Percentiles rank a stretch among this genome's conserved stretches.
Conservation (phyloP, 1,139 yeast species). For the Suhomyces chickasaworum region DNA sequence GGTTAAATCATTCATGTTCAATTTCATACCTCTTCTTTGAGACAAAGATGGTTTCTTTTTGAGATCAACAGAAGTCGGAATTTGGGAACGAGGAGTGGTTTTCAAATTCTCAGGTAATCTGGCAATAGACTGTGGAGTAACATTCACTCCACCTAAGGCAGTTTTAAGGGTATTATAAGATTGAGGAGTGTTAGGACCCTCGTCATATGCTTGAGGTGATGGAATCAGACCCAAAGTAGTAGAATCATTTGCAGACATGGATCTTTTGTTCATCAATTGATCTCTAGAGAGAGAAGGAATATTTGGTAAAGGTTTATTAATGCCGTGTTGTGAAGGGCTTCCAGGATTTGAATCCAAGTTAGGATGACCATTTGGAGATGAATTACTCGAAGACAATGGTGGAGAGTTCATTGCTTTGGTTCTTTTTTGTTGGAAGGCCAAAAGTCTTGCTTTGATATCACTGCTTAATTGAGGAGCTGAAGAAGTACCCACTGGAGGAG, state of each 20-base stretch:
- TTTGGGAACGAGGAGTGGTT: background rate
- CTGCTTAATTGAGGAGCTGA: slow-evolving; percentile 47
- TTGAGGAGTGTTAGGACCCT: background rate
- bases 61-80: slow-evolving; percentile 19
- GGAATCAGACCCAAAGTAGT: slow-evolving; percentile 16
- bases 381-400: slow-evolving; percentile 22
- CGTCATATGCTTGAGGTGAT: slow-evolving; percentile 18
- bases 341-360: background rate
- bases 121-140: slow-evolving; percentile 22
- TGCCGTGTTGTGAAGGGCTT: background rate
- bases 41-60: slow-evolving; percentile 54
- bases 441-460: slow-evolving; percentile 71
- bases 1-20: slow-evolving; percentile 40
- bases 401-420: slow-evolving; percentile 34
- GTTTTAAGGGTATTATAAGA: slow-evolving; percentile 2
- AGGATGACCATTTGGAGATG: slow-evolving; percentile 8
- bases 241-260: slow-evolving; percentile 16
- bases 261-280: slow-evolving; percentile 10
- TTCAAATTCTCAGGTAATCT: slow-evolving; percentile 20
- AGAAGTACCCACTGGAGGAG: slow-evolving; percentile 11
- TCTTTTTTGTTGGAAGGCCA: slow-evolving; percentile 74
- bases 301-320: slow-evolving; percentile 6
- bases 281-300: slow-evolving; percentile 2
- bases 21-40: slow-evolving; percentile 60
- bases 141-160: slow-evolving; percentile 12